Evolutionary conservation across 495 filamentous ascomycete genomes (phyloP), one percentile per base, ranked within the genome.

Genomic region (Venustampulla echinocandica): DNA sequence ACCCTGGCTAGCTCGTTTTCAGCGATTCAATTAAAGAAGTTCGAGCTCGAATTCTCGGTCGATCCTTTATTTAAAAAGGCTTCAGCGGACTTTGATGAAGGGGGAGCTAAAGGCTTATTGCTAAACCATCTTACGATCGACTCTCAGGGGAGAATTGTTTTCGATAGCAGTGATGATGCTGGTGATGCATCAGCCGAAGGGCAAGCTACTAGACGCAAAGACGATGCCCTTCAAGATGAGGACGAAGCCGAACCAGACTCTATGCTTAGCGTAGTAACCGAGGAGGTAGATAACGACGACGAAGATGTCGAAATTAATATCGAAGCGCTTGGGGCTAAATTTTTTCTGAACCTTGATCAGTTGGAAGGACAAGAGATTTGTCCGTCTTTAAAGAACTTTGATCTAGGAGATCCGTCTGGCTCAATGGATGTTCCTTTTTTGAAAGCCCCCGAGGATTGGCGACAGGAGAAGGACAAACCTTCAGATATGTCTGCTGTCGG

Each of bases 21-120:
- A 15, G 80, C 88, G 1, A 60, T 99, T 43, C 88, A 93, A 63
- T 72, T 97, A 38, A 97, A 99, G 62, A 97, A 97, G 59, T 87
- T 97, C 52, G 92, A 99, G 53, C 76, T 97, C 24, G 92, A 99
- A 58, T 95, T 99, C 52, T 83, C 88, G 1, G 92, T 99, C 19
- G 92, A 99, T 56, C 92, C 92, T 2, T 68, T 99, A 6, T 99
- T 97, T 76, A 97, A 97, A 61, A 99, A 99, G 57, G 93, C 89
- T 0, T 90, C 90, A 2, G 92, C 92, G 18, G 92, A 99, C 62
- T 97, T 97, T 58, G 92, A 99, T 58, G 92, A 99, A 68, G 92
- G 92, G 19, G 92, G 92, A 41, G 93, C 93, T 14, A 99, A 97
- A 66, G 92, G 92, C 2, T 72, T 99, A 25, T 70, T 99, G 17